Evolutionary conservation across 2,329 filamentous ascomycete species (phyloP).

Genomic region (Aspergillus intermedius): DNA sequence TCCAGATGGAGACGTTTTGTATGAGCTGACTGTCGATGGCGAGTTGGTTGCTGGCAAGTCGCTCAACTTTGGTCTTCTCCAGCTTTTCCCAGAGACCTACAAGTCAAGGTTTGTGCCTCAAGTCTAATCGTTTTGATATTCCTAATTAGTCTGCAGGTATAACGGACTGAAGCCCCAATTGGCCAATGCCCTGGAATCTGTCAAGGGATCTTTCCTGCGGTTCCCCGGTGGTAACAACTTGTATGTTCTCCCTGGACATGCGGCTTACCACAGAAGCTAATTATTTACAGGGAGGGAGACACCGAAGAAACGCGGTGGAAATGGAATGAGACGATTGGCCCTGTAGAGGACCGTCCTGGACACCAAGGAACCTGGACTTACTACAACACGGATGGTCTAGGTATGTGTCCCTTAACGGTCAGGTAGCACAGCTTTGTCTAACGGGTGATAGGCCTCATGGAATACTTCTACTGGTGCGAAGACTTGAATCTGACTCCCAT

Average conservation of each 20-base stretch:
- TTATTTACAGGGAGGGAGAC: constrained; percentile 13
- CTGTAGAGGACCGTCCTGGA: constrained; percentile 42
- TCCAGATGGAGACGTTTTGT: constrained; percentile 10
- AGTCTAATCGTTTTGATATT: not conserved
- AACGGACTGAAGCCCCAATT: constrained; percentile 54
- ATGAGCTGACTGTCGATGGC: constrained; percentile 11
- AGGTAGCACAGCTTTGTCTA: not conserved
- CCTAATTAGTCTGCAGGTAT: constrained; percentile 11
- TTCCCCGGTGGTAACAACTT: constrained; percentile 61
- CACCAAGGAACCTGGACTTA: constrained; percentile 52
- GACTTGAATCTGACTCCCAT: constrained; percentile 52
- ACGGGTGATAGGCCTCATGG: constrained; percentile 36
- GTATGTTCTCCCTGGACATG: constrained; percentile 13
- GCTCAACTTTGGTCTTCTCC: constrained; percentile 14
- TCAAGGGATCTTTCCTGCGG: constrained; percentile 54
- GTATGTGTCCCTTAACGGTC: constrained; percentile 15
- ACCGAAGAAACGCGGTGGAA: constrained; percentile 21
- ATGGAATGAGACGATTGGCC: constrained; percentile 37
- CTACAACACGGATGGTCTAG: constrained; percentile 54
- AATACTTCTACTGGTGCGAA: constrained; percentile 54
- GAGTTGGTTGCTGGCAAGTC: constrained; percentile 7
- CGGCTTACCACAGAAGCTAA: not conserved
- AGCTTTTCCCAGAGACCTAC: constrained; percentile 14
- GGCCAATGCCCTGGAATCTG: constrained; percentile 45
- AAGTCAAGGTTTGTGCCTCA: constrained; percentile 5